phyloP scores from a whole-genome alignment of 768 basidiomycete genomes.

The Amanita polypyramis region DNA sequence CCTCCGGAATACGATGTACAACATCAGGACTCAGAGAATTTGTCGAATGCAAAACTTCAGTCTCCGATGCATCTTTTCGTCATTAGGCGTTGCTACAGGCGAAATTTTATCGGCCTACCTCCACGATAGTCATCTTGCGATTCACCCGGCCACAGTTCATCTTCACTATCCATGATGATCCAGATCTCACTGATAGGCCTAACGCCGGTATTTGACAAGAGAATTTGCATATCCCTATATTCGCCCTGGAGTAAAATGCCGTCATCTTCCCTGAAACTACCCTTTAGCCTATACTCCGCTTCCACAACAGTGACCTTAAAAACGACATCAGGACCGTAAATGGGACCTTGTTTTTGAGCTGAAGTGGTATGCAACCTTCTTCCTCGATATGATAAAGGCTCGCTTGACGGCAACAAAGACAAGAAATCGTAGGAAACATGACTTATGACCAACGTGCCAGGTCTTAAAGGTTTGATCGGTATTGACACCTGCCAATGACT shows the following conservation, averaged over 20 bases:
- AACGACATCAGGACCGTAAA: slow-evolving; percentile 61
- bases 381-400: slow-evolving; percentile 63
- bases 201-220: slow-evolving; percentile 58
- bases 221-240: slow-evolving; percentile 38
- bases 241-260: slow-evolving; percentile 61
- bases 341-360: slow-evolving; percentile 53
- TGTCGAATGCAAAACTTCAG: slow-evolving; percentile 31
- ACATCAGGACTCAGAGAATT: slow-evolving; percentile 42
- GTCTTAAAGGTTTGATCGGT: slow-evolving; percentile 39
- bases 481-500: slow-evolving; percentile 43
- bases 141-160: slow-evolving; percentile 48
- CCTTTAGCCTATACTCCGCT: slow-evolving; percentile 52
- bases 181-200: slow-evolving; percentile 58
- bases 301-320: slow-evolving; percentile 55
- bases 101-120: neutral
- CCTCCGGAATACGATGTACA: slow-evolving; percentile 34
- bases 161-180: slow-evolving; percentile 49
- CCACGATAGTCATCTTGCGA: neutral
- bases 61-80: slow-evolving; percentile 7
- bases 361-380: slow-evolving; percentile 67
- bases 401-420: slow-evolving; percentile 54
- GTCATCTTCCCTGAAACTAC: slow-evolving; percentile 44
- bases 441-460: slow-evolving; percentile 45
- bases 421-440: slow-evolving; percentile 62
- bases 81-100: neutral